These are phyloP conservation scores for Dactylellina sp. DNA, from an alignment of 2,329 filamentous ascomycete species.

Conservation along the genomic window DNA sequence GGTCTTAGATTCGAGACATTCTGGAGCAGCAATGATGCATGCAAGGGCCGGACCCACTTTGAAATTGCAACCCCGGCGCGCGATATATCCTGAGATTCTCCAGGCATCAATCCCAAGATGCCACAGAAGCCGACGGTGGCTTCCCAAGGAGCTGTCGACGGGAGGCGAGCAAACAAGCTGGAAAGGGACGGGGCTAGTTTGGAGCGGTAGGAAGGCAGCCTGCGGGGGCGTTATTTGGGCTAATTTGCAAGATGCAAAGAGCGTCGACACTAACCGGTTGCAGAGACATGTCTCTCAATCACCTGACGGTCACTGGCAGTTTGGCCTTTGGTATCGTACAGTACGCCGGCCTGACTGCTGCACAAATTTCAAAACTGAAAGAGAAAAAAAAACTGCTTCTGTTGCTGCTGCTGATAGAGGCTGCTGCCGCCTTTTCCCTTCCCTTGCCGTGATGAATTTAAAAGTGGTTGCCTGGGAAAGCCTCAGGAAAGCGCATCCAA, in stretches of 20 bases:
- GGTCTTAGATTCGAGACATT: constrained; percentile 56
- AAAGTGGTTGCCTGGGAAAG: constrained; percentile 51
- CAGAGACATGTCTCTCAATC: constrained; percentile 38
- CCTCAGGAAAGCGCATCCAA: constrained; percentile 36
- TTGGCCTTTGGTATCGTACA: constrained; percentile 7
- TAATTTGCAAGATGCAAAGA: constrained; percentile 10
- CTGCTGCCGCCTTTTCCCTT: constrained; percentile 8
- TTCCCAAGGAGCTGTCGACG: constrained; percentile 51
- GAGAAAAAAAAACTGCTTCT: constrained; percentile 5
- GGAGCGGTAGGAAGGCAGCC: constrained; percentile 38
- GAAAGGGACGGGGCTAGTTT: constrained; percentile 12
- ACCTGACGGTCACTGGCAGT: constrained; percentile 26
- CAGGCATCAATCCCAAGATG: constrained; percentile 48
- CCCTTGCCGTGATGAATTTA: background rate
- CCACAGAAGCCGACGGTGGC: constrained; percentile 53
- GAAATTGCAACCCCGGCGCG: constrained; percentile 26
- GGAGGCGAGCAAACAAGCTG: constrained; percentile 9
- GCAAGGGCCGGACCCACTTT: constrained; percentile 49
- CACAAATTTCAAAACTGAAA: constrained; percentile 5
- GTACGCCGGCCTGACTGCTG: background rate
- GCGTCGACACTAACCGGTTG: constrained; percentile 37
- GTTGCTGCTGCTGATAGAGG: constrained; percentile 12
- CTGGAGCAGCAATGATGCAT: constrained; percentile 55
- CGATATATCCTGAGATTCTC: constrained; percentile 36
- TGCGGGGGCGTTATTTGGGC: constrained; percentile 47